Base-by-base conservation (phyloP, 1,284 basidiomycete genomes). In the Apiotrichum brassicae region DNA sequence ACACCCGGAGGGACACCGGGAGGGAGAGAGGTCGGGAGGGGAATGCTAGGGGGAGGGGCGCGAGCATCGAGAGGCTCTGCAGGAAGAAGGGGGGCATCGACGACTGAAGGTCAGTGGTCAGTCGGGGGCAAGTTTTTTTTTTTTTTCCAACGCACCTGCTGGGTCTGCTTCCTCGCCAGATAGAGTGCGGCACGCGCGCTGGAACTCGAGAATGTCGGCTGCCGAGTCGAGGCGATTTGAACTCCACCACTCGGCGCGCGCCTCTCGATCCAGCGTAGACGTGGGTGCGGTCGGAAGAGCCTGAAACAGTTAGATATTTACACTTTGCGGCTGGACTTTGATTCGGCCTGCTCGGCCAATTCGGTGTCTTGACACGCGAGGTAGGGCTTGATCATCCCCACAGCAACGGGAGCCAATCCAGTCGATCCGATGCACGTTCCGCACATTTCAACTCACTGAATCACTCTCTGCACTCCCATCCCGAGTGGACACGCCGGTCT, bases 191-290 rank as follows among this genome's bases (percentile, higher is more conserved):
- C 40, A 42, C n/a, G 40, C 40, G 9, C 23, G 32, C 20, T 23
- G 32, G 23, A 35, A 44, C 23, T 44, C 23, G 14, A 49, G 42
- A 18, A 56, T 34, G 42, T 56, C 54, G 24, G 14, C 34, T 1
- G 40, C 24, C 4, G 30, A 19, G 23, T 48, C 41, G 37, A 56
- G 46, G 3, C 36, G 48, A 37, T 53, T 48, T 8, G 39, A 38
- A 12, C 38, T 42, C 54, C 54, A 56, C 50, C 54, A 51, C 23
- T 53, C 48, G 12, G 49, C 35, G 37, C 58, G 51, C 4, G 43
- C 34, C 3, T 37, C 43, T 4, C 49, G 49, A 18, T 60, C 56
- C 2, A 57, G 38, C 18, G 14, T 20, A n/a, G 51, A 41, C 2
- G 56, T 54, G 2, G 56, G 56, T 1, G 56, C 56, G 0, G 47